Percentiles rank a stretch among this genome's conserved stretches.
Conservation (phyloP, 768 basidiomycete genomes). For the Macrolepiota dolichaula region DNA sequence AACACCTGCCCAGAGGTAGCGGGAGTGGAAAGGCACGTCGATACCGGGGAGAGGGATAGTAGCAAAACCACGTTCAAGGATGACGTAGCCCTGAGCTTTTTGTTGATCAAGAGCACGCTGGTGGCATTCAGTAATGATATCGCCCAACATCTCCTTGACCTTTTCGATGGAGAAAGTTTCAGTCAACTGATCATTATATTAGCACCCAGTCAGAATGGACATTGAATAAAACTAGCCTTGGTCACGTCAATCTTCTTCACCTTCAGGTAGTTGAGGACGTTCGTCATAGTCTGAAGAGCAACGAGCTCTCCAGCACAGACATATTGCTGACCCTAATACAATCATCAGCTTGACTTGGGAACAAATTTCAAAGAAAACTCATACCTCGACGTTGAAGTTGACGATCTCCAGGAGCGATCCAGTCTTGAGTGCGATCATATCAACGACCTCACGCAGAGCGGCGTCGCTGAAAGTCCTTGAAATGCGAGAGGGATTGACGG, state of each 20-base stretch:
- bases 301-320: constrained; percentile 97
- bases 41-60: constrained; percentile 95
- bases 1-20: constrained; percentile 98
- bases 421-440: constrained; percentile 75
- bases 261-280: constrained; percentile 95
- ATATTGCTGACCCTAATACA: constrained; percentile 92
- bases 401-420: constrained; percentile 93
- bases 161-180: constrained; percentile 87
- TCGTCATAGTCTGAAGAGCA: constrained; percentile 90
- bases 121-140: constrained; percentile 84
- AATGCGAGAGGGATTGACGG: constrained; percentile 96
- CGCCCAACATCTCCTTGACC: constrained; percentile 92
- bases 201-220: constrained; percentile 9
- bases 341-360: neutral
- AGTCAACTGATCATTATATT: constrained; percentile 55
- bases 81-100: constrained; percentile 81
- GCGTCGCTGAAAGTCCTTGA: constrained; percentile 92
- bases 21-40: constrained; percentile 99
- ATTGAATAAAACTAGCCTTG: constrained; percentile 48
- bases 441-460: constrained; percentile 96
- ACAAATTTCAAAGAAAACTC: constrained; percentile 14
- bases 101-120: constrained; percentile 76
- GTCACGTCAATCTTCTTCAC: constrained; percentile 92
- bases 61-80: constrained; percentile 94
- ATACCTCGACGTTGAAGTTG: constrained; percentile 90